Conservation (phyloP, 2,329 filamentous ascomycete genomes). For the Capronia americana region DNA sequence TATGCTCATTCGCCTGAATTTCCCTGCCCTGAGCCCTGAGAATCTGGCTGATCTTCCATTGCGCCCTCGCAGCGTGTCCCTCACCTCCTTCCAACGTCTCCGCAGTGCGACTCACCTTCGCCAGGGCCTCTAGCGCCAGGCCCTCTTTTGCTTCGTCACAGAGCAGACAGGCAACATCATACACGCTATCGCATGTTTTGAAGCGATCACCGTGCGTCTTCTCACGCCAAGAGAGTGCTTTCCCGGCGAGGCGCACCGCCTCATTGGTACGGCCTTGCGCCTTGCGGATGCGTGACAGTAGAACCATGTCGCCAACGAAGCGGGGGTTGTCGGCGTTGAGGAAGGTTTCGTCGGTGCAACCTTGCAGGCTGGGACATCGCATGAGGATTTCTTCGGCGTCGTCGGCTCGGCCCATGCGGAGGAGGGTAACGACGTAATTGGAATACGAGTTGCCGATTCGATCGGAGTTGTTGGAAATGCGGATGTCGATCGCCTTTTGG, state of each 20-base stretch:
- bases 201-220: background rate
- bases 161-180: background rate
- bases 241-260: background rate
- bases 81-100: background rate
- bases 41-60: constrained; percentile 9
- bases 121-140: background rate
- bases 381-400: constrained; percentile 45
- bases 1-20: background rate
- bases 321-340: background rate
- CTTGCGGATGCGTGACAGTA: constrained; percentile 7
- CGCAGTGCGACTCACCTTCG: background rate
- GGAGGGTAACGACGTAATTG: constrained; percentile 47
- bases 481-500: constrained; percentile 44
- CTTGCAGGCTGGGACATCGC: constrained; percentile 40
- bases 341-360: constrained; percentile 49
- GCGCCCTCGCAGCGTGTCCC: background rate
- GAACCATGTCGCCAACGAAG: constrained; percentile 8
- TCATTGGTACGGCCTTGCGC: background rate
- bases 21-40: background rate
- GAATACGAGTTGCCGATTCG: constrained; percentile 50
- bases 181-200: background rate
- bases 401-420: constrained; percentile 46
- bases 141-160: background rate
- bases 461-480: constrained; percentile 43
- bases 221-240: background rate